Base-by-base conservation (phyloP, 768 basidiomycete genomes). In the Tylopilus rubrobrunneus region DNA sequence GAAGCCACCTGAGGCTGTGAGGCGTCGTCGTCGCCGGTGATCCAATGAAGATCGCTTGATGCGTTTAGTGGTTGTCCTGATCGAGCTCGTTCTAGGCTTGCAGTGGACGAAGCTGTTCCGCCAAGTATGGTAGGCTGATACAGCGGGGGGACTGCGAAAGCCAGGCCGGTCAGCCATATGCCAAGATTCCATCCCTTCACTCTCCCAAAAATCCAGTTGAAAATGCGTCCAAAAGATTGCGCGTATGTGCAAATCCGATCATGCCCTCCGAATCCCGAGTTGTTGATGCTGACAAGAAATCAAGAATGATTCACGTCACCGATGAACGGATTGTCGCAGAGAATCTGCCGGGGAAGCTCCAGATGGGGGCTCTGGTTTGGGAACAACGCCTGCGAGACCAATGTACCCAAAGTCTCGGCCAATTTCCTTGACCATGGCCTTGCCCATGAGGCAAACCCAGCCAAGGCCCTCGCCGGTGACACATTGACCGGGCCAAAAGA, bases 391-490 rank as follows among this genome's bases (percentile, higher is more conserved):
- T 19, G 83, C 79, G 17, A 87, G 68, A 29, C 89, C 87, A 53
- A 73, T 75, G 72, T 91, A 92, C 11, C 85, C 86, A 69, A 85
- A 83, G 33, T 82, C 77, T 62, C 82, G 84, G 57, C 88, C 87
- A 62, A 88, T 86, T 63, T 92, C 89, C 61, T 80, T 83, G 64
- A 92, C 82, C 89, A 92, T 92, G 39, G 88, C 85, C 65, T 86
- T 87, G 61, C 88, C 89, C 82, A 92, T 85, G 28, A 87, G 74
- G 67, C 89, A 91, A n/a, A 90, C 83, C 89, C 89, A 92, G 21
- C 85, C 89, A 29, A 92, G 76, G 46, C 89, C 89, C 67, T 89
- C 86, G 41, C 87, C 87, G 29, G 79, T 86, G 53, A 83, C 74
- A 34, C 80, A 76, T 62, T 88, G 85, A 41, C 84, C 84, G 0